Conservation (phyloP, 805 yeast species). For the Spencermartinsiella europaea region DNA sequence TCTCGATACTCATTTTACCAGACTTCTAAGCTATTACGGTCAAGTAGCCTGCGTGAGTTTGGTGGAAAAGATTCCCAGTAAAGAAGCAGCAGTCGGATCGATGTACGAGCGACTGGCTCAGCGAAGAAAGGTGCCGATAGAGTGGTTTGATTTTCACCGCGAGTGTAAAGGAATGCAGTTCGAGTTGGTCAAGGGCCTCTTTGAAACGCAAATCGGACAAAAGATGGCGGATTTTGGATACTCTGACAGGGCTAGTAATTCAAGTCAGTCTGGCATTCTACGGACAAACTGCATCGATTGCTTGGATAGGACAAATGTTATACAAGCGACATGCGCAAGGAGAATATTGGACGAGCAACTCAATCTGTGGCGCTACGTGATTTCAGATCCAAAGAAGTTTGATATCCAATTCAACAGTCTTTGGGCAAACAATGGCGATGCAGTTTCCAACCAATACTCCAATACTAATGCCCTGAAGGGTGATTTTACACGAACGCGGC, state of each 20-base stretch:
- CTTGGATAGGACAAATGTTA: conserved; percentile 56
- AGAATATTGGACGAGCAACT: conserved; percentile 27
- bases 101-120: conserved; percentile 38
- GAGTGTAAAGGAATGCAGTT: conserved; percentile 42
- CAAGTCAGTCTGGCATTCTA: conserved; percentile 49
- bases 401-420: conserved; percentile 30
- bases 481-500: conserved; percentile 41
- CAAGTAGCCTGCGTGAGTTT: conserved; percentile 34
- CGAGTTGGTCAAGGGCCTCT: conserved; percentile 33
- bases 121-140: conserved; percentile 37
- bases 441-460: conserved; percentile 57
- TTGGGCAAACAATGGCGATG: conserved; percentile 72
- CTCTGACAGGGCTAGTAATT: conserved; percentile 24
- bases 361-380: conserved; percentile 5
- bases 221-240: conserved; percentile 28
- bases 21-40: conserved; percentile 23
- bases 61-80: conserved; percentile 31
- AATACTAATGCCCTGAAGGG: conserved; percentile 53
- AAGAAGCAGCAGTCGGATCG: conserved; percentile 36
- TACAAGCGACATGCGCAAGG: conserved; percentile 35
- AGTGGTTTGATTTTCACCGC: conserved; percentile 61
- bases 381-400: conserved; percentile 15
- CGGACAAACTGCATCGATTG: conserved; percentile 61
- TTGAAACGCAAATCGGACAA: conserved; percentile 23
- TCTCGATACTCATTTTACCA: conserved; percentile 33